Base-by-base conservation (phyloP, 202 grass and related monocot species). In the Alloteropsis angusta region DNA sequence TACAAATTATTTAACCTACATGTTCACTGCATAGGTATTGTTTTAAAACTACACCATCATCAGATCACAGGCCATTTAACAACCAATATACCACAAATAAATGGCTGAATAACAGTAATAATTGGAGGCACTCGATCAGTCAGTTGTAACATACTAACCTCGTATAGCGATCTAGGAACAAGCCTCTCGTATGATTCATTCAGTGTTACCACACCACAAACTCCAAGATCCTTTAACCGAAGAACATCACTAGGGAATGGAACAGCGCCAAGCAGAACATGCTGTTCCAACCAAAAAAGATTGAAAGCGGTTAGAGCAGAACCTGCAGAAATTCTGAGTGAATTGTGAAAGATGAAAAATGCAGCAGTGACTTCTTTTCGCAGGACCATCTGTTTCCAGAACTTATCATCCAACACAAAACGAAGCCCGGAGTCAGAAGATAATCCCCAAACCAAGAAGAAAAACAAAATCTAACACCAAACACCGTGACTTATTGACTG, bases 101-200 rank as follows among this genome's bases (percentile, higher is more conserved):
- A 42, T 25, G 4, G 9, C 13, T 53, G 4, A 67, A 68, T 17
- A 53, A 60, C 8, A 80, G 41, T 48, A 66, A 66, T 18, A 60
- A 59, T 16, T 47, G 15, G 8, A 44, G 39, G 7, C 68, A 53
- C 5, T 59, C 15, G 37, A 57, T 37, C 56, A 42, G 6, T 81
- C 16, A 77, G 68, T 36, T 43, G 55, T 45, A 7, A 70, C 45
- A 11, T 42, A 69, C 91, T 87, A 82, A 98, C 95, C 89, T 87
- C 82, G 42, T 98, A 98, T 23, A 98, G 45, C 23, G 83, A 89
- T 42, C 54, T 68, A 43, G 95, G 88, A 34, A 98, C 95, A 21
- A 98, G 91, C 45, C 89, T 90, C 84, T 98, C 95, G 53, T 95
- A 98, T 18, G 92, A 89, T 76, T 98, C 92, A 45, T 95, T 98